A percentile compares a stretch with the other conserved stretches of the same genome.
Conservation (phyloP, 192 early-diverging fungal genomes). For the Backusella tuberculispora region DNA sequence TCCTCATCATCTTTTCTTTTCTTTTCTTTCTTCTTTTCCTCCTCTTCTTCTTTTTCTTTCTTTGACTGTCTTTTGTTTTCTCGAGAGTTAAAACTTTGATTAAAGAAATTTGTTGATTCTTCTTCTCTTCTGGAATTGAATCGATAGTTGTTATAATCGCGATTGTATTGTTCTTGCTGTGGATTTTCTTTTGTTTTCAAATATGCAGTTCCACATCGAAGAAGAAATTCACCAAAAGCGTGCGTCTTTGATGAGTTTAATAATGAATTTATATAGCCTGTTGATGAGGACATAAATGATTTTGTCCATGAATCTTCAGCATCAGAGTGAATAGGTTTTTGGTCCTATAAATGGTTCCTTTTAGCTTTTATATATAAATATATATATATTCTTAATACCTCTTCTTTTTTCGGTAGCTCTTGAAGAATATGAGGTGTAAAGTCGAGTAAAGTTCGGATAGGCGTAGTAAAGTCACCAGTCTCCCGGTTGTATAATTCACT, state of each 20-base stretch:
- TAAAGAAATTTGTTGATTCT: constrained; percentile 1
- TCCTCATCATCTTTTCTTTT: constrained; percentile 11
- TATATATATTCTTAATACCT: constrained; percentile 5
- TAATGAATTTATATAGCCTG: constrained; percentile 12
- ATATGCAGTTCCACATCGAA: constrained; percentile 15
- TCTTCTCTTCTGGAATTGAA: background rate
- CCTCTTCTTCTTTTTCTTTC: constrained; percentile 1
- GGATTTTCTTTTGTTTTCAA: background rate
- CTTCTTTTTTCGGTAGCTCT: constrained; percentile 47
- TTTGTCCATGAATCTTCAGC: constrained; percentile 17
- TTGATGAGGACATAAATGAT: constrained; percentile 7
- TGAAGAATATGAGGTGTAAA: constrained; percentile 56
- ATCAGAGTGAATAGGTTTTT: constrained; percentile 41
- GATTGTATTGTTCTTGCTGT: background rate
- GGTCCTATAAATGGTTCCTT: constrained; percentile 19
- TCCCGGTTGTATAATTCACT: constrained; percentile 51
- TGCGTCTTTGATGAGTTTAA: constrained; percentile 3
- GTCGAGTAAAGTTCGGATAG: constrained; percentile 48
- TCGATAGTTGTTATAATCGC: background rate
- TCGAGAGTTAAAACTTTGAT: background rate
- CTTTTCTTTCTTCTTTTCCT: constrained; percentile 13
- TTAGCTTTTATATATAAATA: background rate
- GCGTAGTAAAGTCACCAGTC: constrained; percentile 48
- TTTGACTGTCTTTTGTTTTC: background rate
- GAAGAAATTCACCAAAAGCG: constrained; percentile 21